Conservation (phyloP, 2,329 filamentous ascomycete genomes). For the Fusarium dimerum region DNA sequence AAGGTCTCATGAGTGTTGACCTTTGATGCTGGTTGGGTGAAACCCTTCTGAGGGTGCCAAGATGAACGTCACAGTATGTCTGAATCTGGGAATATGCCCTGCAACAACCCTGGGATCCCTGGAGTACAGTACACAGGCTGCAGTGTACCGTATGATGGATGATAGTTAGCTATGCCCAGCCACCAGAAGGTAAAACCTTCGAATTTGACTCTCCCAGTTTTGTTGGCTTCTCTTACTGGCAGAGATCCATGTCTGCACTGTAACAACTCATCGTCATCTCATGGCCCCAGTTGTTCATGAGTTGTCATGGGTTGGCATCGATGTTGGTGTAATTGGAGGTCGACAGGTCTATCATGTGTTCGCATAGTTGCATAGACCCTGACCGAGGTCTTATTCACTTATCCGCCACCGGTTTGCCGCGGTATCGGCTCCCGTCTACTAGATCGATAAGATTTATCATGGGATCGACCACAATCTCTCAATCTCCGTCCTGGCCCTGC, state of each 20-base stretch:
- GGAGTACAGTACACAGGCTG: background rate
- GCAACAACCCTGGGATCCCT: background rate
- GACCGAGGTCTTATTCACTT: constrained; percentile 16
- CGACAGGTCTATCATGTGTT: background rate
- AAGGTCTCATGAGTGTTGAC: constrained; percentile 14
- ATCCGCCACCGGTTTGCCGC: constrained; percentile 21
- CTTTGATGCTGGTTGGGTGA: constrained; percentile 18
- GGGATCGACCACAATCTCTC: constrained; percentile 7
- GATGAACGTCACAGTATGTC: constrained; percentile 17
- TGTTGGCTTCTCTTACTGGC: too few relatives aligned
- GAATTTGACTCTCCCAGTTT: too few relatives aligned
- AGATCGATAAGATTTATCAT: constrained; percentile 20
- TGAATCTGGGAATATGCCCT: constrained; percentile 2
- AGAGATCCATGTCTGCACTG: too few relatives aligned
- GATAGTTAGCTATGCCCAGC: too few relatives aligned
- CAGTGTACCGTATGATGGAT: background rate
- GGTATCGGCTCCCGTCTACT: constrained; percentile 16
- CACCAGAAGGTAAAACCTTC: too few relatives aligned
- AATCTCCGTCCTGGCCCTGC: background rate
- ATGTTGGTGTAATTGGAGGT: constrained; percentile 1
- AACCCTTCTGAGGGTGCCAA: background rate
- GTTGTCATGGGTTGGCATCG: too few relatives aligned
- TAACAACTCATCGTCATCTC: too few relatives aligned
- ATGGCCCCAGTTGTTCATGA: too few relatives aligned
- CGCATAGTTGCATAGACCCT: constrained; percentile 21